These are phyloP conservation scores for Trypanosoma rangeli DNA, from an alignment of 208 protist genomes.

Conservation along the genomic window DNA sequence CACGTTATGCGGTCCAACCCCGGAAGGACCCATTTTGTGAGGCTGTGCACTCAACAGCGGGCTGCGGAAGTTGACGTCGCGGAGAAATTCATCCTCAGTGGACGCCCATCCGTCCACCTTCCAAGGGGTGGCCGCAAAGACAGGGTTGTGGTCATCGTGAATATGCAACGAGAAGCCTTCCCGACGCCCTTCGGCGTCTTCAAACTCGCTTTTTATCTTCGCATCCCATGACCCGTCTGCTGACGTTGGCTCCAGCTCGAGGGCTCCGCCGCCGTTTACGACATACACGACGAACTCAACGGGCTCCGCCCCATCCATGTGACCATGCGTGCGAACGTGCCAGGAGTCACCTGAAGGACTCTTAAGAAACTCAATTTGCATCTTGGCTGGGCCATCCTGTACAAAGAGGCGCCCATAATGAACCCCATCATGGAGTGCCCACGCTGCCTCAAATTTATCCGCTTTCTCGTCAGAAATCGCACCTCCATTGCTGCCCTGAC, in stretches of 20 bases:
- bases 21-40: constrained; percentile 32
- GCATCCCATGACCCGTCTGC: constrained; percentile 58
- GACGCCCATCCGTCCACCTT: constrained; percentile 42
- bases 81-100: constrained; percentile 35
- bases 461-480: constrained; percentile 39
- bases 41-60: constrained; percentile 41
- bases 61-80: constrained; percentile 48
- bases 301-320: constrained; percentile 36
- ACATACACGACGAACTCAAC: constrained; percentile 73
- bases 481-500: constrained; percentile 25
- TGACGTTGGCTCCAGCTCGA: constrained; percentile 8
- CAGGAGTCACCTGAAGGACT: constrained; percentile 71
- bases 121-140: constrained; percentile 65
- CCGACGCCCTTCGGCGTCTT: constrained; percentile 26
- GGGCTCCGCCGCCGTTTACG: constrained; percentile 35
- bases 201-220: constrained; percentile 44
- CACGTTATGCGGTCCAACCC: constrained; percentile 53
- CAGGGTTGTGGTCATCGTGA: constrained; percentile 63
- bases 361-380: constrained; percentile 85
- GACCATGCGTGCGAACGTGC: constrained; percentile 78
- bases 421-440: constrained; percentile 73
- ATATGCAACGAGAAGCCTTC: constrained; percentile 57
- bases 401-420: constrained; percentile 75
- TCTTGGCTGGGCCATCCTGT: constrained; percentile 47
- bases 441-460: constrained; percentile 35